Conservation (phyloP, 176 grass and related monocot species). For the Raddia guianensis region DNA sequence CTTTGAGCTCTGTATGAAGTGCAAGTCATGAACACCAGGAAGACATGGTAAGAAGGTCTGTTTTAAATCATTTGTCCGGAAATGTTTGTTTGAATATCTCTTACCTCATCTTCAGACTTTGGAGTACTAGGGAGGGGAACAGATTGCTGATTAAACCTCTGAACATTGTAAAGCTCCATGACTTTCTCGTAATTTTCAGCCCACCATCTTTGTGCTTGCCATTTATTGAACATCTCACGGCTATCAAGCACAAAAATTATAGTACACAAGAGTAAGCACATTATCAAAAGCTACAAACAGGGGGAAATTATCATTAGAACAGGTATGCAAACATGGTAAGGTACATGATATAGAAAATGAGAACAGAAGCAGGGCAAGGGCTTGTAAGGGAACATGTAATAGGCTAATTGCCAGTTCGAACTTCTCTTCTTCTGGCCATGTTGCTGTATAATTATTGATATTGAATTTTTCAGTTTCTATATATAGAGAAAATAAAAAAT, state of each 20-base stretch:
- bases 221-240: slow-evolving; percentile 82
- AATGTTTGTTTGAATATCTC: slow-evolving; percentile 1
- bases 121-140: slow-evolving; percentile 65
- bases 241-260: slow-evolving; percentile 42
- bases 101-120: slow-evolving; percentile 60
- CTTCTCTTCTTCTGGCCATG: not conserved
- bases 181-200: slow-evolving; percentile 88
- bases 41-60: slow-evolving; percentile 16
- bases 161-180: slow-evolving; percentile 89
- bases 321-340: not conserved
- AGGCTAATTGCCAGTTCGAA: not conserved
- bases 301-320: not conserved
- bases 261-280: slow-evolving; percentile 7
- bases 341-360: not conserved
- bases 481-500: not conserved
- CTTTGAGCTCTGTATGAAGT: slow-evolving; percentile 57
- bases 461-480: not conserved
- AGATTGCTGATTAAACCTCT: slow-evolving; percentile 68
- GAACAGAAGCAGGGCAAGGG: slow-evolving; percentile 1
- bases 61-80: slow-evolving; percentile 6
- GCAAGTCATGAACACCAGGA: not conserved
- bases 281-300: not conserved
- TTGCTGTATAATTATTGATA: not conserved
- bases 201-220: slow-evolving; percentile 94
- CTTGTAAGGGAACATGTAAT: not conserved